These are phyloP conservation scores for Amaranthus tricolor DNA, from an alignment of 179 eudicot genomes.

Conservation along the genomic window DNA sequence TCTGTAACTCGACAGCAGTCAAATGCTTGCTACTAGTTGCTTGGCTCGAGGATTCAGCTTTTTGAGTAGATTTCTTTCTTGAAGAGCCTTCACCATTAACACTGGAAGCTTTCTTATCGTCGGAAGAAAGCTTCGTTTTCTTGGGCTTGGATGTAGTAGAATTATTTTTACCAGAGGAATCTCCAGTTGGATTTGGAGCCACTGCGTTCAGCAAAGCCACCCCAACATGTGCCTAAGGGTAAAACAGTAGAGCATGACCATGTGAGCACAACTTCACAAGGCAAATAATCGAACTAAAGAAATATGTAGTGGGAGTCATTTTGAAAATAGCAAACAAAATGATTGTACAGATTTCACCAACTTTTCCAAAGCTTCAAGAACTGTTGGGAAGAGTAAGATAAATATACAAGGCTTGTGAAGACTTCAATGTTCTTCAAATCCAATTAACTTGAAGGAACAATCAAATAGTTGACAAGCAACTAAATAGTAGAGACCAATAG, in stretches of 20 bases:
- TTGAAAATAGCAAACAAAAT: too few species aligned
- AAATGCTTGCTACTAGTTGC: conserved; percentile 54
- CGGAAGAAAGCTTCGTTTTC: conserved; percentile 51
- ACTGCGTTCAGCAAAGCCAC: conserved; percentile 85
- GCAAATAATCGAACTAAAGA: neutral
- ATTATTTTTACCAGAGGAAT: conserved; percentile 47
- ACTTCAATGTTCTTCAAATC: too few species aligned
- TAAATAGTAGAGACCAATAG: too few species aligned
- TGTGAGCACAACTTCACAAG: neutral
- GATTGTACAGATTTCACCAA: too few species aligned
- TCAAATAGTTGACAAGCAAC: too few species aligned
- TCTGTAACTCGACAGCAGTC: conserved; percentile 72
- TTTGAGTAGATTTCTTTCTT: conserved; percentile 40
- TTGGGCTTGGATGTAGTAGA: conserved; percentile 49
- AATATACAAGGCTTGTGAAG: too few species aligned
- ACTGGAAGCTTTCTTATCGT: conserved; percentile 35
- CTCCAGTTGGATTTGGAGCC: conserved; percentile 41
- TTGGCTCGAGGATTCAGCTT: conserved; percentile 42
- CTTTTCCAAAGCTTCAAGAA: too few species aligned
- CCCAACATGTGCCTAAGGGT: conserved; percentile 83
- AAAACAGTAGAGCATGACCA: conserved; percentile 9
- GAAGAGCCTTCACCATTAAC: conserved; percentile 59
- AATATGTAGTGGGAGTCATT: too few species aligned
- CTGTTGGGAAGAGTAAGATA: too few species aligned
- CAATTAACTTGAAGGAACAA: too few species aligned